Base-by-base conservation (phyloP, 352 stramenopile genomes). In the Phytophthora parvispora region DNA sequence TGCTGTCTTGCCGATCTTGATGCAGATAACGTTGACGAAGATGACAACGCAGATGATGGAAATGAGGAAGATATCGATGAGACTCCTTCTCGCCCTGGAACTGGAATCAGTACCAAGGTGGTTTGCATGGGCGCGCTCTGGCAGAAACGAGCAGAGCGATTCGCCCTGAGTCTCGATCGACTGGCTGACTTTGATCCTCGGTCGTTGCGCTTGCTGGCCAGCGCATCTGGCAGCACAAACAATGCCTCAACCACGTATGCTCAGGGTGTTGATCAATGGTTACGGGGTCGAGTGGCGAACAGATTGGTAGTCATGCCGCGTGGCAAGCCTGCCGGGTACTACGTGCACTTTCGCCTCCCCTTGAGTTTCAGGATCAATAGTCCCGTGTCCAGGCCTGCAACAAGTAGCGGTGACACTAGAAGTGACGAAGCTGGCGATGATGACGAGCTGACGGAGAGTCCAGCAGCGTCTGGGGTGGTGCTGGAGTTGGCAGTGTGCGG, bases 281-380 rank as follows among this genome's bases (percentile, higher is more conserved):
- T 91, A 24, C 70, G 76, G 27, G 69, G 69, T 36, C 81, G 79
- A 34, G 77, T 84, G 4, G 56, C 69, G 10, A 72, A 78, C 40
- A 68, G 80, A 31, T 57, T 93, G 12, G 80, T 89, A 8, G 70
- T 81, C 15, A 78, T 90, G 61, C 85, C 83, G 18, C 61, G 83
- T 2, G 85, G 85, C 0, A 88, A 83, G 20, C 61, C 72, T 4
- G 56, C 72, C 0, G 85, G 85, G 1, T 75, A 80, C 42, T 93
- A 90, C 71, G 38, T 93, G 29, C 85, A 93, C 60, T 78, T 93
- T 38, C 64, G 89, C n/a, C 56, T 91, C 1, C 77, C 81, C 6
- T 54, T 74, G 16, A 62, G 32, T 15, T 27, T 42, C 15, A 16
- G 8, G 9, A 55, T 18, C 28, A 55, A 31, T 20, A 50, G 13